Conservation (phyloP, 2,329 filamentous ascomycete genomes). For the Sarocladium strictum region DNA sequence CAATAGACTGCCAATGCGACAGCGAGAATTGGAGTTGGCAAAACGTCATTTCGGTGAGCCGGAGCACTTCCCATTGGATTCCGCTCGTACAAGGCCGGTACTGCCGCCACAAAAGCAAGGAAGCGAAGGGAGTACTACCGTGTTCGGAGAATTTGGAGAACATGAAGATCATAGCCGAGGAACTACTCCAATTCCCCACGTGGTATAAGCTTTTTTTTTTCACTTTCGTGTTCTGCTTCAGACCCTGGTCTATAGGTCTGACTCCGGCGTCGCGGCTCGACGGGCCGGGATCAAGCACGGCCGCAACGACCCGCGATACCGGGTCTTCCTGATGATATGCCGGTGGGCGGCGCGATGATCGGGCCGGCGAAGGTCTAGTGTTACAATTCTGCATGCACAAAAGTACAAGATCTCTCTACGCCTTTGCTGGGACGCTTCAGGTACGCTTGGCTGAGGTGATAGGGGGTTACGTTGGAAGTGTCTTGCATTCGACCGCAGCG, state of each 20-base stretch:
- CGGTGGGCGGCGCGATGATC: not conserved
- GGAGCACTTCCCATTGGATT: conserved; percentile 5
- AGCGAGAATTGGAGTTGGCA: not conserved
- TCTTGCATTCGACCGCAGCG: not conserved
- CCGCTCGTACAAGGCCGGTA: not conserved
- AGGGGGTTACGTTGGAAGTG: not conserved
- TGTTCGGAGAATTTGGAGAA: conserved; percentile 5
- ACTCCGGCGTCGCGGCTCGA: conserved; percentile 3
- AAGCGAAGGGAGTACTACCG: not conserved
- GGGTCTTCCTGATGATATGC: not conserved
- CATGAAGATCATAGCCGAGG: not conserved
- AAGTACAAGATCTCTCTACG: not conserved
- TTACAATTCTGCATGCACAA: not conserved
- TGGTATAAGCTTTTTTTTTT: conserved; percentile 8
- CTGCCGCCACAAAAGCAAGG: not conserved
- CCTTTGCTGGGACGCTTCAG: not conserved
- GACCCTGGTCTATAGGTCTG: not conserved
- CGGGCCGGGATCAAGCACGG: conserved; percentile 2
- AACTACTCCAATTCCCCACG: conserved; percentile 7
- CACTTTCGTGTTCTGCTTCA: not conserved
- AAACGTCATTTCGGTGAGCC: conserved; percentile 8
- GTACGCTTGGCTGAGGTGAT: not conserved
- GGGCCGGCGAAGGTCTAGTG: not conserved
- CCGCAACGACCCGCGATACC: conserved; percentile 5
- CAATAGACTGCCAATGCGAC: not conserved